These are phyloP conservation scores for Xerophyta viscosa DNA, from an alignment of 106 monocot species.

Conservation along the genomic window DNA sequence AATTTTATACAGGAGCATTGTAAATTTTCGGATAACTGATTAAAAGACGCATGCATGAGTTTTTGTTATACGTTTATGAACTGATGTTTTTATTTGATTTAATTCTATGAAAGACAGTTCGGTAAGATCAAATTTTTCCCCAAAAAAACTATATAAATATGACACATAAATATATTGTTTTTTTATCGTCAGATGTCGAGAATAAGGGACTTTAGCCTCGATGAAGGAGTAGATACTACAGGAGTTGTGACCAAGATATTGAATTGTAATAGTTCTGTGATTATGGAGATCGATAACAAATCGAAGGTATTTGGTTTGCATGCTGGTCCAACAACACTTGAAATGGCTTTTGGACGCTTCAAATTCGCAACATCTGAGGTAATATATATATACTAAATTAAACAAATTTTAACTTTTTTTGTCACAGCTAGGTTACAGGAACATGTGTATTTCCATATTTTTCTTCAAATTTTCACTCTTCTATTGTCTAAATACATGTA, in stretches of 20 bases:
- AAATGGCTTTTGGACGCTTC: slow-evolving; percentile 45
- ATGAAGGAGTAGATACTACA: slow-evolving; percentile 66
- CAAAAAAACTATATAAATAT: not conserved
- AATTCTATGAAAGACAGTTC: no score
- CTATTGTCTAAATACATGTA: slow-evolving; percentile 3
- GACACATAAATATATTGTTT: not conserved
- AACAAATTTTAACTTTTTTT: no score
- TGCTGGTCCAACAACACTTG: slow-evolving; percentile 24
- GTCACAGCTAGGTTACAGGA: no score
- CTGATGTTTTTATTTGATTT: no score
- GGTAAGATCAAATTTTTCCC: no score
- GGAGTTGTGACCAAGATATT: slow-evolving; percentile 61
- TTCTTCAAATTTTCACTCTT: not conserved
- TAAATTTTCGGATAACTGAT: no score
- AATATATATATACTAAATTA: not conserved
- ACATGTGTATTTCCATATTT: not conserved
- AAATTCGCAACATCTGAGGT: slow-evolving; percentile 48
- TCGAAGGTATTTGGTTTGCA: slow-evolving; percentile 59
- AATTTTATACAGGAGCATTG: no score
- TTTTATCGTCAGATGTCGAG: slow-evolving; percentile 14
- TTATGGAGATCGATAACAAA: slow-evolving; percentile 59
- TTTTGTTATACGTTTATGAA: no score
- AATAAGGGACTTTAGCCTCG: slow-evolving; percentile 36
- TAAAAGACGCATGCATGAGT: no score
- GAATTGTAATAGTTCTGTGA: slow-evolving; percentile 50